These are phyloP conservation scores for Davidsoniella eucalypti DNA, from an alignment of 2,329 filamentous ascomycete genomes.

Conservation along the genomic window DNA sequence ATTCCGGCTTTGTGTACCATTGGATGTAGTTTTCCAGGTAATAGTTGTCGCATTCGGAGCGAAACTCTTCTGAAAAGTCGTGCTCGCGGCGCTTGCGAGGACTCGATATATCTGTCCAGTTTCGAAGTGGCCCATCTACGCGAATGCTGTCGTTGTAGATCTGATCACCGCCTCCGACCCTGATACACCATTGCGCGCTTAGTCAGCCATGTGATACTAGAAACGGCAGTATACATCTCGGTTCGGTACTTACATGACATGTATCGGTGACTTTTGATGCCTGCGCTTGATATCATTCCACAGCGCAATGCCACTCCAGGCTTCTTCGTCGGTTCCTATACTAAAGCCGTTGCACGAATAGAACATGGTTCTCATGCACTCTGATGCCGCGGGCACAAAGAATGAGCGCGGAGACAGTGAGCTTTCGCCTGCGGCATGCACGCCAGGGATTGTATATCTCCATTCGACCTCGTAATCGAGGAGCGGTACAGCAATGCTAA, in stretches of 20 bases:
- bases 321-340: conserved; percentile 66
- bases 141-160: conserved; percentile 92
- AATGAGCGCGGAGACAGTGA: conserved; percentile 51
- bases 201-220: background rate
- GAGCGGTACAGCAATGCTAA: conserved; percentile 66
- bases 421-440: conserved; percentile 42
- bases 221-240: background rate
- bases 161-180: conserved; percentile 79
- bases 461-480: conserved; percentile 53
- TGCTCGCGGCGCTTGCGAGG: conserved; percentile 65
- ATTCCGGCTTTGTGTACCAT: conserved; percentile 72
- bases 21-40: conserved; percentile 80
- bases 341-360: conserved; percentile 97
- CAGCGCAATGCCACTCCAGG: conserved; percentile 77
- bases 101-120: conserved; percentile 73
- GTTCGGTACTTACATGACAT: conserved; percentile 52
- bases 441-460: conserved; percentile 56
- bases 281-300: conserved; percentile 86
- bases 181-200: conserved; percentile 4
- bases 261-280: conserved; percentile 68
- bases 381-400: conserved; percentile 64
- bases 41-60: conserved; percentile 72
- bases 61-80: conserved; percentile 62
- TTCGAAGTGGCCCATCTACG: conserved; percentile 62
- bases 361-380: conserved; percentile 98